phyloP scores from a whole-genome alignment of 345 rosid species.

The Camelina sativa region DNA sequence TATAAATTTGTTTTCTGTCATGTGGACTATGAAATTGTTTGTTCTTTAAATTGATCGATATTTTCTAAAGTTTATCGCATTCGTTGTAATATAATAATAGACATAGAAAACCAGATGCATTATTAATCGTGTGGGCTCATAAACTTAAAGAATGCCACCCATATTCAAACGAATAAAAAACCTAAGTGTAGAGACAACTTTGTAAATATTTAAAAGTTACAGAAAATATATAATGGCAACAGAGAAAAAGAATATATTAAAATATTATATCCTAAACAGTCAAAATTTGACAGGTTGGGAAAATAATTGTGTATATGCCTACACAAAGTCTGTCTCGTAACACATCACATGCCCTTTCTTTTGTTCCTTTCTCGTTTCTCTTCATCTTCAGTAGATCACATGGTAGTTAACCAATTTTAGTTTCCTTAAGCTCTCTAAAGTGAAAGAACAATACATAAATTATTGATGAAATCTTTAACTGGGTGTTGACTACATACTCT shows the following conservation, averaged over 20 bases:
- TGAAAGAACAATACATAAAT: neutral
- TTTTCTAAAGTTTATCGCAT: neutral
- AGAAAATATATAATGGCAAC: neutral
- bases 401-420: conserved; percentile 4
- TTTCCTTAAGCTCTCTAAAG: conserved; percentile 5
- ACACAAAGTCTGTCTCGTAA: conserved; percentile 19
- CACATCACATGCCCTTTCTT: conserved; percentile 41
- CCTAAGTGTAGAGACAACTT: conserved; percentile 27
- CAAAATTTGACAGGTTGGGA: conserved; percentile 36
- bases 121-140: conserved; percentile 33
- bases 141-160: conserved; percentile 32
- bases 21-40: neutral
- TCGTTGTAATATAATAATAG: conserved; percentile 16
- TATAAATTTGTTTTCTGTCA: no score
- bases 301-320: conserved; percentile 32
- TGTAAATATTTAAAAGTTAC: neutral
- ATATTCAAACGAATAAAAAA: conserved; percentile 25
- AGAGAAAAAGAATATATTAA: neutral
- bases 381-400: conserved; percentile 19
- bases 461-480: neutral
- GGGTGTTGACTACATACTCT: neutral
- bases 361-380: conserved; percentile 29
- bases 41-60: neutral
- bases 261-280: conserved; percentile 29
- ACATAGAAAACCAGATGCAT: conserved; percentile 14